Evolutionary conservation across 2,329 filamentous ascomycete genomes (phyloP), one percentile per base, ranked within the genome.

Genomic region (Penicillium sp.): DNA sequence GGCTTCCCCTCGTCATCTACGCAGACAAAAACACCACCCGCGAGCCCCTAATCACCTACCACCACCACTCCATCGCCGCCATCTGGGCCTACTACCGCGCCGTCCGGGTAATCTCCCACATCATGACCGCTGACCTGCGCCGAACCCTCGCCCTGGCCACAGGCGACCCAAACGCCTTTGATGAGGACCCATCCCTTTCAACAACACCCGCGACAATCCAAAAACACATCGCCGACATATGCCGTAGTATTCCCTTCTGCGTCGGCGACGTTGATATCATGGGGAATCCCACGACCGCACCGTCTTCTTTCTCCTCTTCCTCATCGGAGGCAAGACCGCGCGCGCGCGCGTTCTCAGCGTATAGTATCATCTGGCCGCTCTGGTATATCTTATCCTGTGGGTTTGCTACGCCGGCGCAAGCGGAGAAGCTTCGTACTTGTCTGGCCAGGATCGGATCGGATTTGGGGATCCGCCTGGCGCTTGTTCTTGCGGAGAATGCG

Each of bases 81-180:
- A 60, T 77, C 23, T 78, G 76, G 76, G 72, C 71, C 57, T 76
- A 75, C 55, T 76, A 77, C 62, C 76, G 75, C 5, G 72, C 74
- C 3, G 63, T 70, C 23, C 75, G 76, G 5, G 69, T 78, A 30
- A 70, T 76, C 53, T 58, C 76, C 13, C 75, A 76, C 19, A 62
- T 67, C 9, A 64, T 73, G 3, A 69, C 77, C 11, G 64, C 74
- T 48, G 69, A 64, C 17, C 67, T 77, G 13, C 65, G 67, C 26
- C 56, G 30, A 3, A 65, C 65, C 2, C 66, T 74, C 23, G 50
- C 62, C 30, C 53, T 61, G 3, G 30, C 54, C 5, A 58, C 48
- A 8, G 38, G 41, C 48, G 35, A 29, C 23, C 5, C 48, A 15
- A 19, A 29, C 38, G 23, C 15, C 23, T 9, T 35, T 30, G 9